Conservation (phyloP, 352 stramenopile genomes). For the Pythium utonaiense region DNA sequence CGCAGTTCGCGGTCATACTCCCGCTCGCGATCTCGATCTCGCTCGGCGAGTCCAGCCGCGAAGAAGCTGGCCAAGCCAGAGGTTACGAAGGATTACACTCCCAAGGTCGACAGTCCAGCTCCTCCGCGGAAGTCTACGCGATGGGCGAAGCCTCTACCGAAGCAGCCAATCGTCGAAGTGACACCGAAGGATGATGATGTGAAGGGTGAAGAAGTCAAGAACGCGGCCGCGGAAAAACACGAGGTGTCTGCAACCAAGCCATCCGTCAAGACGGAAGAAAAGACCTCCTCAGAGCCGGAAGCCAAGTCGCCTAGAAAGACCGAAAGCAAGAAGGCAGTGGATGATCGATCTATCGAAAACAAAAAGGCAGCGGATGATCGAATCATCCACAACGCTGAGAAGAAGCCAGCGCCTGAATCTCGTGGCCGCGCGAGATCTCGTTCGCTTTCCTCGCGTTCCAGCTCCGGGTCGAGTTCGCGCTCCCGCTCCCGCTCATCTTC, state of each 20-base stretch:
- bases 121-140: constrained; percentile 20
- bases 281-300: no score
- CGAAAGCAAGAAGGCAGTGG: no score
- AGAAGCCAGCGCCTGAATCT: constrained; percentile 12
- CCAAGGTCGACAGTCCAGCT: not conserved
- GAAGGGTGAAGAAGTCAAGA: not conserved
- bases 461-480: constrained; percentile 19
- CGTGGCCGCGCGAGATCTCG: not conserved
- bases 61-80: not conserved
- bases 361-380: no score
- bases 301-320: not conserved
- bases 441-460: constrained; percentile 8
- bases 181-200: not conserved
- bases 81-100: not conserved
- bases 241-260: not conserved
- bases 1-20: not conserved
- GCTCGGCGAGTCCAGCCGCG: not conserved
- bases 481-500: constrained; percentile 35
- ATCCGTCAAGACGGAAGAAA: not conserved
- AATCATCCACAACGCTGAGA: constrained; percentile 7
- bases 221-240: not conserved
- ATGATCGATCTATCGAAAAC: no score
- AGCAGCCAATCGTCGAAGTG: not conserved
- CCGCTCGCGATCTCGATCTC: constrained; percentile 23
- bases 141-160: constrained; percentile 18